Conservation (phyloP, 2,329 filamentous ascomycete species). For the Penicillium hordei region DNA sequence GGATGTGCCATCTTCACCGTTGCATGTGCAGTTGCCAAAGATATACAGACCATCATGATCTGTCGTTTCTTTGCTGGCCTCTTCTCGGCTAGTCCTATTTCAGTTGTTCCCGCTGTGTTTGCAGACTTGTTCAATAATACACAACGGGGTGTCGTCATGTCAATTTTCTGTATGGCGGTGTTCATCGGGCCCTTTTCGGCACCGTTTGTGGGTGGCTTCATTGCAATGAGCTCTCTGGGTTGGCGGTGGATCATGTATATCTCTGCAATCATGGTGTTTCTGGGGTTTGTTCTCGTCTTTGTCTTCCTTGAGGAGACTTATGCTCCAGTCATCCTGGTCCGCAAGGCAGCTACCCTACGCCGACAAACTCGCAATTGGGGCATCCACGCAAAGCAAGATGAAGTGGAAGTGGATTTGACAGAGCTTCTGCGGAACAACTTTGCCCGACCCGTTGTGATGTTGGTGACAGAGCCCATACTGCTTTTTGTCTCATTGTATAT, state of each 20-base stretch:
- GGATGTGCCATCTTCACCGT: conserved; percentile 45
- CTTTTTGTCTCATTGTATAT: conserved; percentile 35
- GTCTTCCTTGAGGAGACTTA: conserved; percentile 55
- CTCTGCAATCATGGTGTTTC: conserved; percentile 52
- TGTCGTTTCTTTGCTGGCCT: conserved; percentile 49
- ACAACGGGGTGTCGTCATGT: conserved; percentile 42
- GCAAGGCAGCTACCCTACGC: conserved; percentile 54
- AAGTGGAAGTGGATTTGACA: conserved; percentile 50
- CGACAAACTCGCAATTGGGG: conserved; percentile 56
- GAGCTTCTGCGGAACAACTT: conserved; percentile 50
- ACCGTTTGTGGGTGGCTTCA: conserved; percentile 53
- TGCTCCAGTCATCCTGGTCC: conserved; percentile 52
- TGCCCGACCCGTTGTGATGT: conserved; percentile 38
- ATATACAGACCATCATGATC: conserved; percentile 41
- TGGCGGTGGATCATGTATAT: conserved; percentile 55
- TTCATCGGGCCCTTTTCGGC: conserved; percentile 50
- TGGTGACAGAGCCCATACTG: conserved; percentile 40
- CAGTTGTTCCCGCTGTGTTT: conserved; percentile 44
- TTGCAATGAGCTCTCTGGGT: conserved; percentile 45
- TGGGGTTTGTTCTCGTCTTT: conserved; percentile 34
- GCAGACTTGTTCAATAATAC: conserved; percentile 52
- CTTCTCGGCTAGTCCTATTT: conserved; percentile 45
- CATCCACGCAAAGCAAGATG: conserved; percentile 55
- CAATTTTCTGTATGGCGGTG: conserved; percentile 49
- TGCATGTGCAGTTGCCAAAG: conserved; percentile 40